Conservation (phyloP, 208 protist genomes). For the Trypanosoma platydactyli region DNA sequence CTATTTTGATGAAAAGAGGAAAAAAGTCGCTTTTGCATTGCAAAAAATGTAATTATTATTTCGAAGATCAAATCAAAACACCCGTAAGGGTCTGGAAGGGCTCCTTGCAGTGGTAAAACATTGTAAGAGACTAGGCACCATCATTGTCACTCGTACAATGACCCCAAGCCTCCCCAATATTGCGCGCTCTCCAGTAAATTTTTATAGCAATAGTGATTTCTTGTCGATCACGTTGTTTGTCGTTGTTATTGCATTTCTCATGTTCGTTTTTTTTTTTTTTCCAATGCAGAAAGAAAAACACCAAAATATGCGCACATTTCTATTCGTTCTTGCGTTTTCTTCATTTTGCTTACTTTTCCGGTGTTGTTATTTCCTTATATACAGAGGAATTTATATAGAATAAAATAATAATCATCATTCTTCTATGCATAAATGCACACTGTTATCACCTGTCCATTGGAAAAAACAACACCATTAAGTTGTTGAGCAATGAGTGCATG, state of each 20-base stretch:
- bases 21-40: no score
- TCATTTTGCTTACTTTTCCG: neutral
- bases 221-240: neutral
- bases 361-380: slow-evolving; percentile 8
- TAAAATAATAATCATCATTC: neutral
- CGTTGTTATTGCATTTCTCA: slow-evolving; percentile 8
- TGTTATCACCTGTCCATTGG: slow-evolving; percentile 68
- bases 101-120: no score
- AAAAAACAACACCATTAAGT: slow-evolving; percentile 74
- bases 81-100: no score
- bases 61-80: no score
- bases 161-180: slow-evolving; percentile 1
- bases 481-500: slow-evolving; percentile 70
- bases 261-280: neutral
- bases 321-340: no score
- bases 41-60: no score
- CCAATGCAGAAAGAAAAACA: no score
- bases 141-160: no score
- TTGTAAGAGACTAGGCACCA: no score
- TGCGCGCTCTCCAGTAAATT: neutral
- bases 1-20: slow-evolving; percentile 1
- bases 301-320: no score
- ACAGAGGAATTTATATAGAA: slow-evolving; percentile 20
- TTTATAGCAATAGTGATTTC: slow-evolving; percentile 26
- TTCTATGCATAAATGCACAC: slow-evolving; percentile 67